Base-by-base conservation (phyloP, 371 early-diverging fungal species). In the Fennellomyces sp. region DNA sequence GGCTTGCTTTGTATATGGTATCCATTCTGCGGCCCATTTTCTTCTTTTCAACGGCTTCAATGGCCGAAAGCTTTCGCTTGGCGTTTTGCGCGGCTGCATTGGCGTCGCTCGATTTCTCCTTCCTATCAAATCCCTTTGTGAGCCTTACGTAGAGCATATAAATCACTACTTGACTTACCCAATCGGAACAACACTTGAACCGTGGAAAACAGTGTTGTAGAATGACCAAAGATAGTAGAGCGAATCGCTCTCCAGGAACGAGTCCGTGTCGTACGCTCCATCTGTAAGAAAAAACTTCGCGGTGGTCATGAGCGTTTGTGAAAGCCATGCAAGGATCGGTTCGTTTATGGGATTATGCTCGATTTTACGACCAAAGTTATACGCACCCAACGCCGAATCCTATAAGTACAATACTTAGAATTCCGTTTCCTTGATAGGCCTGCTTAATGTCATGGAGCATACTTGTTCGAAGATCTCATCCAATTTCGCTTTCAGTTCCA, bases 1-100 rank as follows among this genome's bases (percentile, higher is more conserved):
- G 27, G 53, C 54, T 30, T 5, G 39, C 38, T 19, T 49, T 12
- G 13, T 64, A 64, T 2, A 64, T 23, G 15, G 59, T 64, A 28
- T 59, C 64, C 25, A 42, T 48, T 8, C 38, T 50, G 1, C 56
- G 17, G 21, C 59, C 59, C 33, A 60, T 58, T 27, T 58, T 64
- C 13, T 27, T 39, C 17, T 47, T 52, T 6, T 27, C 33, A 19
- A 54, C 30, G 4, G n/a, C 50, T 17, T 54, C 60, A 21, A 64
- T 30, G 7, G 64, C 64, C 1, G 64, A 58, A 3, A 58, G 15
- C n/a, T 38, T 52, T 35, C 64, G 28, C 28, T 64, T 64, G 8
- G 15, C 12, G 28, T 64, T 59, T 11, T 1, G 1, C 8, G 56
- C 59, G 0, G 39, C 3, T 13, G 59, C 35, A 36, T 64, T 64